Evolutionary conservation across 495 filamentous ascomycete species (phyloP), one percentile per base, ranked within the genome.

Genomic region (Sabuloglossum arenarium): DNA sequence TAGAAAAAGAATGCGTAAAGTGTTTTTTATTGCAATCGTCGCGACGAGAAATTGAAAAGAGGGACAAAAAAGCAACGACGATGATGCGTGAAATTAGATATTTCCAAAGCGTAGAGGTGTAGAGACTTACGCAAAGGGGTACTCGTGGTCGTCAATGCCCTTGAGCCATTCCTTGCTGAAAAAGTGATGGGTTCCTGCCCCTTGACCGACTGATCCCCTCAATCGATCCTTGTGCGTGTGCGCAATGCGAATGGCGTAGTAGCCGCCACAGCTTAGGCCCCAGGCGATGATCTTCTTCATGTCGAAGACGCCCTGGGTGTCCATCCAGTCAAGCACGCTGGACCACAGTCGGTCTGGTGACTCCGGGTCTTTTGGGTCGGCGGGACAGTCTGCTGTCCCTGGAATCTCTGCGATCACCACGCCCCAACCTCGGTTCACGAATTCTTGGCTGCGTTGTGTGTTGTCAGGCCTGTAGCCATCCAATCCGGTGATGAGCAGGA

Each of bases 401-500:
- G 85, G 85, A 57, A 90, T 85, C 67, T 90, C 85, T 25, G 78
- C 73, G 28, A 85, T 70, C 3, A 87, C 70, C 0, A 65, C 69
- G 25, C 65, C 80, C 79, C 74, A 83, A 23, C 75, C 79, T 58
- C 75, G 77, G 54, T 69, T 65, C 11, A 78, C 62, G 59, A 80
- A 85, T 66, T 84, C 80, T 34, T 84, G 73, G 55, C 74, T 79
- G 34, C 84, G 79, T 39, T 76, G 71, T n/a, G 80, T 82, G 64
- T 88, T 85, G 61, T 90, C 85, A 0, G 84, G 82, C 14, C 85
- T 68, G 62, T 90, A 87, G 10, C 85, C 85, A 60, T 90, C 85
- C 14, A 90, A 70, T 0, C 85, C 85, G 0, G 81, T 86, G 69
- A 88, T 74, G 31, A 88, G 72, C 21, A 90, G 67, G 3, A 90